Evolutionary conservation across 768 basidiomycete species (phyloP).

Genomic region (Naganishia friedmannii): DNA sequence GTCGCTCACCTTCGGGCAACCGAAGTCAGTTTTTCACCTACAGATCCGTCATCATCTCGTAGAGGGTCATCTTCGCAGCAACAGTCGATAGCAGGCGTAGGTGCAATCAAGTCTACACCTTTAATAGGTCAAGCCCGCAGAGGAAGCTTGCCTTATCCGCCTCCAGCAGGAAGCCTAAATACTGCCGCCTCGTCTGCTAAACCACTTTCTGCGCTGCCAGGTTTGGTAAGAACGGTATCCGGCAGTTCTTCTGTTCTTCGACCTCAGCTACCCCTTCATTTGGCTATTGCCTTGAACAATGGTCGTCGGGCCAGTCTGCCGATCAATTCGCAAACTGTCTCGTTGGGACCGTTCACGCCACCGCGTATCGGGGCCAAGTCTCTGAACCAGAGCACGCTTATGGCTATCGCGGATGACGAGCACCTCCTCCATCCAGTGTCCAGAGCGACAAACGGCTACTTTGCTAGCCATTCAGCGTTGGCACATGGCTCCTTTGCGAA

Average conservation of each 20-base stretch:
- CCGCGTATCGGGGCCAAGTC: slow-evolving; percentile 38
- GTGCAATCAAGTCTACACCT: background rate
- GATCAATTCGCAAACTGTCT: slow-evolving; percentile 31
- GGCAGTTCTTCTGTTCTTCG: slow-evolving; percentile 10
- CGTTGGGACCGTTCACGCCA: slow-evolving; percentile 47
- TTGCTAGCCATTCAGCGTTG: background rate
- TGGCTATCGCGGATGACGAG: slow-evolving; percentile 46
- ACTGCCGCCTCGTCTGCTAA: background rate
- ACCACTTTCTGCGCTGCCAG: background rate
- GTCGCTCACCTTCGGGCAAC: background rate
- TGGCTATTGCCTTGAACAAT: slow-evolving; percentile 44
- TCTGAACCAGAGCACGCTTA: slow-evolving; percentile 29
- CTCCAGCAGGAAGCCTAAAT: slow-evolving; percentile 34
- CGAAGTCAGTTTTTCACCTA: background rate
- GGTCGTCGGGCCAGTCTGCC: slow-evolving; percentile 40
- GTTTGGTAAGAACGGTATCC: background rate
- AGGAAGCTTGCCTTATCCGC: slow-evolving; percentile 48
- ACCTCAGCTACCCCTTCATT: slow-evolving; percentile 38
- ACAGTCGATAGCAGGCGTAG: background rate
- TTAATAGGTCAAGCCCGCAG: slow-evolving; percentile 34
- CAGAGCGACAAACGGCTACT: background rate
- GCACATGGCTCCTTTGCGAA: background rate
- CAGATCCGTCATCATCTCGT: background rate
- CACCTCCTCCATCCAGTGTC: slow-evolving; percentile 3
- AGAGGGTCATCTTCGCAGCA: background rate